phyloP scores from a whole-genome alignment of 805 yeast genomes.

The Wickerhamomyces alni region DNA sequence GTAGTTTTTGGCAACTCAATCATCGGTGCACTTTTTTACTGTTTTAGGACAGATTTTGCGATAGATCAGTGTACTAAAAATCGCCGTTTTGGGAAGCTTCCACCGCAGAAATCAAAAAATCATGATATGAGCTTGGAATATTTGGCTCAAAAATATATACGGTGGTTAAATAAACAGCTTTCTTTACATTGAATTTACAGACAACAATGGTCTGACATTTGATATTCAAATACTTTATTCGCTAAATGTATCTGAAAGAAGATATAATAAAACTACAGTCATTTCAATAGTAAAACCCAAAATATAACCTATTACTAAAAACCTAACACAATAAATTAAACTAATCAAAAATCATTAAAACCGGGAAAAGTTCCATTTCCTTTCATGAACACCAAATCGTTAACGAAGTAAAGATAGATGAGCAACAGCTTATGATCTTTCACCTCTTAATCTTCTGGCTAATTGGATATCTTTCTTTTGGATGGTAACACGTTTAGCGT shows the following conservation, averaged over 20 bases:
- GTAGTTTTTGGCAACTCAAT: too few relatives aligned
- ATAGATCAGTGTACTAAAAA: too few relatives aligned
- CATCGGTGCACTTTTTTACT: neutral
- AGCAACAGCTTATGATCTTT: slow-evolving; percentile 57
- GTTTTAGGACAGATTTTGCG: neutral
- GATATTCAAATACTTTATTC: too few relatives aligned
- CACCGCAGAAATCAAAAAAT: neutral
- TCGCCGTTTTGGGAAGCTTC: neutral
- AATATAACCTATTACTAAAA: neutral
- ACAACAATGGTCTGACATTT: too few relatives aligned
- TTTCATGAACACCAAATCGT: neutral
- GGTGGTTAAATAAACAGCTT: too few relatives aligned
- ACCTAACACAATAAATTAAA: slow-evolving; percentile 1
- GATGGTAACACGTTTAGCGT: slow-evolving; percentile 98
- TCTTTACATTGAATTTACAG: too few relatives aligned
- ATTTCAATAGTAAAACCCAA: slow-evolving; percentile 1
- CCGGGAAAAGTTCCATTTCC: too few relatives aligned
- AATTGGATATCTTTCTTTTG: slow-evolving; percentile 97
- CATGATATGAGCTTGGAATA: too few relatives aligned
- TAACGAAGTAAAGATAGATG: neutral
- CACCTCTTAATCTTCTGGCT: slow-evolving; percentile 98
- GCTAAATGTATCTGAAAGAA: too few relatives aligned
- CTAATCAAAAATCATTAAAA: neutral
- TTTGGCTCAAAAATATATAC: too few relatives aligned
- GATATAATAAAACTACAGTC: too few relatives aligned